Conservation (phyloP, 2,329 filamentous ascomycete species). For the Fusarium musae region DNA sequence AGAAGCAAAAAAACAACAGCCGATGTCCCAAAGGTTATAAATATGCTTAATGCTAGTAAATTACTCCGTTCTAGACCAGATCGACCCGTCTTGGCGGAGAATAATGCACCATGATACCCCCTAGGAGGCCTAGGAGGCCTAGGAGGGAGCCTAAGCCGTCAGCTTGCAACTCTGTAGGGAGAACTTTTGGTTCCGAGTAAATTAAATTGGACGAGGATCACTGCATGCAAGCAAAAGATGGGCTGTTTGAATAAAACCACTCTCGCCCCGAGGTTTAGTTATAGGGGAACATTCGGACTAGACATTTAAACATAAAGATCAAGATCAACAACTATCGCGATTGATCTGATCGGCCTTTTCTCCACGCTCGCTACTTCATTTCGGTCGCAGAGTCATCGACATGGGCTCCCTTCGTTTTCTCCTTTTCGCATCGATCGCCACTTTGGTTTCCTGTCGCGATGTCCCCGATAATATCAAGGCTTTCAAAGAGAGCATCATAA, state of each 20-base stretch:
- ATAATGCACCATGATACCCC: neutral
- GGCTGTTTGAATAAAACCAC: neutral
- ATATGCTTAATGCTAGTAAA: constrained; percentile 14
- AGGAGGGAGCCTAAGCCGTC: constrained; percentile 8
- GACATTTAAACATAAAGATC: constrained; percentile 6
- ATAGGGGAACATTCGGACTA: neutral
- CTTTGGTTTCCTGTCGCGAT: constrained; percentile 44
- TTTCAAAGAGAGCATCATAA: constrained; percentile 55
- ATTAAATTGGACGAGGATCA: constrained; percentile 19
- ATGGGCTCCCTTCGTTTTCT: constrained; percentile 38
- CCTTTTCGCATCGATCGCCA: constrained; percentile 41
- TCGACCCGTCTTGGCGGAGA: constrained; percentile 21
- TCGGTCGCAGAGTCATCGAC: neutral
- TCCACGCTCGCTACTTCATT: constrained; percentile 16
- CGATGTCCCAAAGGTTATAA: constrained; percentile 6
- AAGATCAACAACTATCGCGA: constrained; percentile 9
- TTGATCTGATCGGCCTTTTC: constrained; percentile 4
- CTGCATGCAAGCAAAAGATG: neutral
- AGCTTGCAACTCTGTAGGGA: constrained; percentile 10
- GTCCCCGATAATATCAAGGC: constrained; percentile 55
- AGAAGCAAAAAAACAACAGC: neutral
- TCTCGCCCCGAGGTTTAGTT: neutral
- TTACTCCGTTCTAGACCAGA: constrained; percentile 20
- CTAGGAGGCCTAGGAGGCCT: neutral
- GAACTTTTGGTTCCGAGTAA: constrained; percentile 12